These are phyloP conservation scores for Cryptococcus sp. DNA, from an alignment of 1,284 basidiomycete genomes.

Conservation along the genomic window DNA sequence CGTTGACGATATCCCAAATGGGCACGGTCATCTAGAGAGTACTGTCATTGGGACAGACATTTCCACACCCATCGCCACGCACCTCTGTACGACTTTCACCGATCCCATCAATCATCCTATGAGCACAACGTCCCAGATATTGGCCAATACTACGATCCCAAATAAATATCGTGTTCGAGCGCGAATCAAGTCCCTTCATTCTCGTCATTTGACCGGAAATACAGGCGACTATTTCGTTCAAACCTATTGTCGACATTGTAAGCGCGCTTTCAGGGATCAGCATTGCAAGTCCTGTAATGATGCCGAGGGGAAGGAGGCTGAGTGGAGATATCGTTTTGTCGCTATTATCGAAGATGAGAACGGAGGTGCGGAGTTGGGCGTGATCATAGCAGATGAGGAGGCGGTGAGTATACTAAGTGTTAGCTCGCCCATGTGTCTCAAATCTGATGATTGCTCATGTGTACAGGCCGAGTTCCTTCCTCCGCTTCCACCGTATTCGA, in stretches of 20 bases:
- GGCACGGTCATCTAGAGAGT: no score
- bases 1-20: no score
- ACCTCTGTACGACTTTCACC: constrained; percentile 19
- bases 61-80: constrained; percentile 12
- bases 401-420: constrained; percentile 16
- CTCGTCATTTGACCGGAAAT: neutral
- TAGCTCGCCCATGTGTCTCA: no score
- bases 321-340: constrained; percentile 34
- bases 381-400: constrained; percentile 26
- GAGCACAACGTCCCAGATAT: constrained; percentile 23
- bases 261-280: constrained; percentile 10
- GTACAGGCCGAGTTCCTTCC: constrained; percentile 30
- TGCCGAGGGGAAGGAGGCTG: constrained; percentile 12
- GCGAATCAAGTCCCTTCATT: constrained; percentile 24
- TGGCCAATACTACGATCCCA: constrained; percentile 25
- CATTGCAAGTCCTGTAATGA: constrained; percentile 32
- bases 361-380: constrained; percentile 8
- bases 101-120: constrained; percentile 25
- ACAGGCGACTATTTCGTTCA: constrained; percentile 6
- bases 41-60: neutral
- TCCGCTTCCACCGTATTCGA: constrained; percentile 26
- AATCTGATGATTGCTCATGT: no score
- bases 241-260: constrained; percentile 18
- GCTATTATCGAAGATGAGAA: constrained; percentile 9
- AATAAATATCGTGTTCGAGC: constrained; percentile 38